Evolutionary conservation across 2,329 filamentous ascomycete species (phyloP), one percentile per base, ranked within the genome.

Genomic region (Tolypocladium pustulatum): DNA sequence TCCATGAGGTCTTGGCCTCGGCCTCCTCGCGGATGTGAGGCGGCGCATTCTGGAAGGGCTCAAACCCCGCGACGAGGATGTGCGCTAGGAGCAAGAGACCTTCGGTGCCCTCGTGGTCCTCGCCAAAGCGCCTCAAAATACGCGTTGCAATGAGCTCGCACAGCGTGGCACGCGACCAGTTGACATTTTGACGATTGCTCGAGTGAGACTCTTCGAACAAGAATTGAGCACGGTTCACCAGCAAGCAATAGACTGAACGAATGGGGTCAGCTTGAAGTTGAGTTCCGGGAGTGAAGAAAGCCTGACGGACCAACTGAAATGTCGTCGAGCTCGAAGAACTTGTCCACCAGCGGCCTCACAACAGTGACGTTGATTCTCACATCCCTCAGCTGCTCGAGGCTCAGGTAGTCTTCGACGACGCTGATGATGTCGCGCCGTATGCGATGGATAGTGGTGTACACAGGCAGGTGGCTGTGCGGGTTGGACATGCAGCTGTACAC

Each of bases 31-130:
- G 78, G 46, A 92, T 80, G 58, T 88, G 81, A 1, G 79, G 74
- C 0, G 90, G 90, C 0, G 89, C 89, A 64, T 90, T 90, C 72
- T 94, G 90, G 65, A 94, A 94, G 1, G 90, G 90, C 66, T 91
- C 87, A 66, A 95, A 94, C 17, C 89, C 88, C 20, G 89, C 88
- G 17, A 95, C 88, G 25, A 94, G 81, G 37, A 94, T 87, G 65
- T 92, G 89, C 7, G 90, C 85, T 7, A 94, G 78, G 27, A 90
- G 76, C 5, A 94, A 76, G 15, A 94, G 78, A 1, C 89, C 89
- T 32, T 85, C 79, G 0, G 84, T 78, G 6, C 88, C 89, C 17
- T 85, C 82, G 60, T 89, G 85, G 65, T 91, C 86, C 73, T 94
- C 90, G 64, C 89, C 87, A 66, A 90, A 91, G 57, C 88, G 85